Evolutionary conservation across 768 basidiomycete species (phyloP), one percentile per base, ranked within the genome.

Genomic region (Cubamyces sp.): DNA sequence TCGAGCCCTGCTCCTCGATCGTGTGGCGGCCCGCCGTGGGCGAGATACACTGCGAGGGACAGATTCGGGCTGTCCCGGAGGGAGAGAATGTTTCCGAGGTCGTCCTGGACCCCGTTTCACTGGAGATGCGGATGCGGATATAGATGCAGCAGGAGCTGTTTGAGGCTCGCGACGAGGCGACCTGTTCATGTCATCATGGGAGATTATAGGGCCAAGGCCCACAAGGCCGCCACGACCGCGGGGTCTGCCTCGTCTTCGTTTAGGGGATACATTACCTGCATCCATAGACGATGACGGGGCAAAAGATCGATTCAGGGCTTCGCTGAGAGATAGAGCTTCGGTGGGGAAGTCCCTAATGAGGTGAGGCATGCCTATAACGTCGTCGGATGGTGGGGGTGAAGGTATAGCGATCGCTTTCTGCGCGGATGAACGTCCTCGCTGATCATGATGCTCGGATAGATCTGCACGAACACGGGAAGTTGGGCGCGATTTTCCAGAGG

Each of bases 261-360:
- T 45, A 3, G 40, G 48, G 9, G 34, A 34, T 34, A 6, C 34
- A 9, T 30, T 30, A 30, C 34, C 9, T 34, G 34, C 34, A 5
- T 6, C 9, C 34, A 11, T 11, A 15, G 40, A 19, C 8, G 37
- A 28, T 1, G 11, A 16, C 3, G 47, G 16, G 8, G 53, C 53
- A 18, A 57, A 57, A 14, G 61, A 62, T 6, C 23, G 40, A 34
- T 62, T 62, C 50, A 62, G 26, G 1, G 61, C 61, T 12, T 62
- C 61, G 11, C 49, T 57, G 5, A 62, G 46, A 8, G 55, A 46
- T 1, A 53, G 16, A 5, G 18, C 14, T 18, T 55, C 34, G 9
- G 9, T 45, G 19, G 42, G 12, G 18, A 19, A 41, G 25, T 34
- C 39, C 2, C 1, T 15, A 28, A 11, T 15, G 3, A 43, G 21